These are phyloP conservation scores for Erysiphe pulchra DNA, from an alignment of 2,329 filamentous ascomycete genomes.

Conservation along the genomic window DNA sequence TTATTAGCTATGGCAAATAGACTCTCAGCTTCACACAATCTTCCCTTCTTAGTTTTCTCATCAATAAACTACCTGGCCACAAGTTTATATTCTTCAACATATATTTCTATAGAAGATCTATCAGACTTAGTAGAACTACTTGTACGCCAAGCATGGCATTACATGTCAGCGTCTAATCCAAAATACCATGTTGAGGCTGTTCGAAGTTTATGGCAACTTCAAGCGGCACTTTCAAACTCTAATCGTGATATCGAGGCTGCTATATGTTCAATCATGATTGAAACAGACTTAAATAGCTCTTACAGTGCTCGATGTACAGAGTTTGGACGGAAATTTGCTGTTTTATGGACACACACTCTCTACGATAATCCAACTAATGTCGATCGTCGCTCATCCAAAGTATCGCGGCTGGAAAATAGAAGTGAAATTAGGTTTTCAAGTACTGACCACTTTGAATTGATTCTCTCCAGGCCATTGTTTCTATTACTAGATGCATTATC, in stretches of 20 bases:
- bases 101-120: conserved; percentile 25
- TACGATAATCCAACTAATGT: conserved; percentile 23
- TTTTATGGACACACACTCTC: conserved; percentile 61
- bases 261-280: conserved; percentile 42
- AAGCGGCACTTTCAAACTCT: conserved; percentile 38
- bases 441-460: conserved; percentile 37
- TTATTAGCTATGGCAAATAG: conserved; percentile 25
- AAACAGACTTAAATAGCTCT: conserved; percentile 21
- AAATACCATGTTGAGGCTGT: conserved; percentile 92
- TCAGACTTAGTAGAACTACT: conserved; percentile 40
- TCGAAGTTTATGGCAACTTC: conserved; percentile 63
- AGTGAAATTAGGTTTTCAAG: conserved; percentile 22
- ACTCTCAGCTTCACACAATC: conserved; percentile 15
- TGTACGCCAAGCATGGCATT: conserved; percentile 50
- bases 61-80: conserved; percentile 31
- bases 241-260: conserved; percentile 60
- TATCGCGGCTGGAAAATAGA: conserved; percentile 15
- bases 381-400: conserved; percentile 25
- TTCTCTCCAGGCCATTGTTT: conserved; percentile 61
- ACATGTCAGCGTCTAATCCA: conserved; percentile 55
- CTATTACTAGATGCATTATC: conserved; percentile 54
- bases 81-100: conserved; percentile 26
- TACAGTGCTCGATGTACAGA: conserved; percentile 27
- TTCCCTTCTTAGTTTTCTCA: conserved; percentile 29
- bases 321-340: conserved; percentile 40